Base-by-base conservation (phyloP, 2,329 filamentous ascomycete genomes). In the Diaporthe longicolla region DNA sequence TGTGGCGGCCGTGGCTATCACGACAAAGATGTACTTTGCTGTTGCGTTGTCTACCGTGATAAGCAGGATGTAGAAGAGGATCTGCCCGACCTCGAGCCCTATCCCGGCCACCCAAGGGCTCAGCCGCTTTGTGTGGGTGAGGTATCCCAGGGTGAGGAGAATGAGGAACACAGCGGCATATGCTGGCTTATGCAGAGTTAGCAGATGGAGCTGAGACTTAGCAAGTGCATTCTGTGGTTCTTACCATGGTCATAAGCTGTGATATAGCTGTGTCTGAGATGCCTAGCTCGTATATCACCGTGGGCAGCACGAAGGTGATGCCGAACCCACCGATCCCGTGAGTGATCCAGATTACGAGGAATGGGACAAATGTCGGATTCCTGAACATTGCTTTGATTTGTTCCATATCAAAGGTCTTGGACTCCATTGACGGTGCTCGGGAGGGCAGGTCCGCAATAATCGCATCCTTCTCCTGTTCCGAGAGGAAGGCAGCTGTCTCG, bases 21-120 rank as follows among this genome's bases (percentile, higher is more conserved):
- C 83, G n/a, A 84, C 80, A 59, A 85, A 82, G 17, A 84, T 76
- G 73, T 85, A 83, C 66, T 83, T 84, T 0, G 80, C 83, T 1
- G 82, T 52, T 74, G 77, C 73, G 19, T 81, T 78, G 35, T 81
- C 78, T 52, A 84, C 79, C 1, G 81, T 82, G 70, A 85, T 82
- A 43, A 85, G 79, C 5, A 84, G 76, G 61, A 85, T 80, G 69
- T 84, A 85, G 76, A 83, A 84, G 37, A 83, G 75, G 11, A 83
- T 82, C 68, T 82, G 80, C 1, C 79, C 77, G 13, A 79, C 74
- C 72, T 85, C 82, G 6, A 83, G 78, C 0, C 79, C 75, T 5
- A 78, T 70, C 0, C 78, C 79, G 1, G 77, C 78, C 2, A 77
- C 75, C 79, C 78, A 79, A 1, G 78, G 76, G 48, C 76, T 79